A percentile compares a stretch with the other conserved stretches of the same genome.
Evolutionary conservation across 2,329 filamentous ascomycete genomes (phyloP).

Genomic region (Verticillium longisporum): DNA sequence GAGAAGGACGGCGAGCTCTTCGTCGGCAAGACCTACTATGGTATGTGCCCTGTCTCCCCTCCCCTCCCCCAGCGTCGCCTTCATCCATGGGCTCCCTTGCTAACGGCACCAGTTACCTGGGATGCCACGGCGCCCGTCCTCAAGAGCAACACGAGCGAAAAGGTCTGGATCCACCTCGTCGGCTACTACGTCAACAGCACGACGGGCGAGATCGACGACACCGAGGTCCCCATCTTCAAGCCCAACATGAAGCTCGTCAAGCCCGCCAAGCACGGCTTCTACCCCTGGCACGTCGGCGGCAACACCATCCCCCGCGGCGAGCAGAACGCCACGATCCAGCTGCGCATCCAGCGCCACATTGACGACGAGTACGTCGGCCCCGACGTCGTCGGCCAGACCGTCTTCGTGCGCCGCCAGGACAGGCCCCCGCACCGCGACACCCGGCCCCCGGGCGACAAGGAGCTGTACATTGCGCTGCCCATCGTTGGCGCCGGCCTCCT

Average conservation of each 20-base stretch:
- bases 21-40: constrained; percentile 42
- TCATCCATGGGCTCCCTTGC: not conserved
- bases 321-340: constrained; percentile 20
- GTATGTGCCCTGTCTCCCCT: constrained; percentile 23
- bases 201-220: constrained; percentile 10
- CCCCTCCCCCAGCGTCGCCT: not conserved
- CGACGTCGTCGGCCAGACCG: constrained; percentile 30
- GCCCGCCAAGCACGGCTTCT: constrained; percentile 21
- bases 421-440: constrained; percentile 18
- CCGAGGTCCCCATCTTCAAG: constrained; percentile 9
- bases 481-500: constrained; percentile 40
- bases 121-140: constrained; percentile 42
- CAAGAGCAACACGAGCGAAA: constrained; percentile 26
- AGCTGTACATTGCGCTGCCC: constrained; percentile 47
- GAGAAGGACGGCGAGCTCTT: constrained; percentile 33
- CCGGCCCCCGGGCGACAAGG: constrained; percentile 27
- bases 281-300: constrained; percentile 18
- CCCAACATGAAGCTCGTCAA: constrained; percentile 5
- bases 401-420: constrained; percentile 31
- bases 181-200: constrained; percentile 34
- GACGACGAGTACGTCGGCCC: constrained; percentile 26
- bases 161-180: constrained; percentile 20
- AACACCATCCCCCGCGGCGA: constrained; percentile 15
- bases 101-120: constrained; percentile 43
- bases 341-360: constrained; percentile 22